Evolutionary conservation across 768 basidiomycete species (phyloP), one percentile per base, ranked within the genome.

Genomic region (Rhodotorula paludigena): DNA sequence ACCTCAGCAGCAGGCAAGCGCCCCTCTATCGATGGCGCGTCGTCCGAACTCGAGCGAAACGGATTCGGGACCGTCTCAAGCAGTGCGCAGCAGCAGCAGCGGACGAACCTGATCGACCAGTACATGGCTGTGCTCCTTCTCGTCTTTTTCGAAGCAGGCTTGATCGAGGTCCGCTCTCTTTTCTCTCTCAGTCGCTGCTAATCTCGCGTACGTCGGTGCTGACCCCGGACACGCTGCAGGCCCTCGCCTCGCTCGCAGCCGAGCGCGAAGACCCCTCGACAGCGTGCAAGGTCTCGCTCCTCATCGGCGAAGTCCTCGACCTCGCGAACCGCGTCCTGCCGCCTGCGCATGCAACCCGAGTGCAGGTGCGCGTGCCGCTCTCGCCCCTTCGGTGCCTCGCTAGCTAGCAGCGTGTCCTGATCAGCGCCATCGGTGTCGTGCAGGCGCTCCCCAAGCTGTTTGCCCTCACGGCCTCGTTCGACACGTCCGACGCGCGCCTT

Each of bases 271-370:
- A 65, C 47, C 33, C 64, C 3, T 47, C 47, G 5, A 66, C 71
- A 0, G 47, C 64, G 0, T 41, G 90, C 45, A 97, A 96, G 77
- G 92, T 92, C 4, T 94, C 90, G 0, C 77, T 94, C 6, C 82
- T 99, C 33, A 85, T 98, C 80, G 92, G 90, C 15, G 94, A 98
- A 77, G 80, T 97, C 6, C 82, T 99, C 61, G 87, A 89, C 47
- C 85, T 92, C 79, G 86, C 89, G 9, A 97, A 93, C 74, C 83
- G 87, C 63, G 86, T 97, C 5, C 78, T 99, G 15, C 94, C 96
- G 7, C 78, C 91, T 38, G 81, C 85, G 10, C 80, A 88, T 53
- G 92, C 94, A 3, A 89, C 92, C 5, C 84, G 84, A 48, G 85
- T 96, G 36, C 94, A 97, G 82, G 90, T 88, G 57, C 59, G 80